Percentiles rank a stretch among this genome's conserved stretches.
phyloP scores from a whole-genome alignment of 2,329 filamentous ascomycete species.

The Fusarium sp. region DNA sequence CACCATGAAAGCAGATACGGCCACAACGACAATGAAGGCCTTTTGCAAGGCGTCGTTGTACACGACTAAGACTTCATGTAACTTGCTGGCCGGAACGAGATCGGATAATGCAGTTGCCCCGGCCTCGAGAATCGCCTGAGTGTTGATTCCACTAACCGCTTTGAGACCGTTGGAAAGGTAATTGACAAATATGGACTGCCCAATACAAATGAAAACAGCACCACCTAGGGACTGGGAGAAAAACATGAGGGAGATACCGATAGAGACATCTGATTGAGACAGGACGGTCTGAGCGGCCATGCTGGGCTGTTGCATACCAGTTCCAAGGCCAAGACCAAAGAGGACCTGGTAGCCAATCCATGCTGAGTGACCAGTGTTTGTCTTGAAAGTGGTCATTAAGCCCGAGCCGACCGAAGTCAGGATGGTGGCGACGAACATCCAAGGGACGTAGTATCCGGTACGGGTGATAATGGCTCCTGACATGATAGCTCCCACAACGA shows the following conservation, averaged over 20 bases:
- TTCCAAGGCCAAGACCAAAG: slow-evolving; percentile 62
- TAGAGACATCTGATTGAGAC: slow-evolving; percentile 57
- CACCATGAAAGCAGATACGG: slow-evolving; percentile 10
- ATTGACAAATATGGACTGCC: slow-evolving; percentile 16
- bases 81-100: neutral
- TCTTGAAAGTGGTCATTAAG: slow-evolving; percentile 63
- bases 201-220: slow-evolving; percentile 17
- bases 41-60: slow-evolving; percentile 19
- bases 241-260: slow-evolving; percentile 49
- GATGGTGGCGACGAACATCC: slow-evolving; percentile 53
- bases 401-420: slow-evolving; percentile 59
- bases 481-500: slow-evolving; percentile 58
- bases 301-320: slow-evolving; percentile 57
- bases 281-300: slow-evolving; percentile 64
- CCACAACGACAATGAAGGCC: slow-evolving; percentile 10
- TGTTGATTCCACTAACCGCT: neutral
- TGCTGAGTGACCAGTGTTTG: slow-evolving; percentile 55
- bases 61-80: slow-evolving; percentile 4
- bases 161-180: slow-evolving; percentile 4
- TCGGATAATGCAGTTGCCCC: neutral
- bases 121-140: neutral
- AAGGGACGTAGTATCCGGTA: slow-evolving; percentile 53
- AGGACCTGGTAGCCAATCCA: slow-evolving; percentile 71
- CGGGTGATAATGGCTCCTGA: slow-evolving; percentile 53
- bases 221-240: slow-evolving; percentile 14